These are phyloP conservation scores for Phlebiopsis flavidoalba DNA, from an alignment of 768 basidiomycete species.

Conservation along the genomic window DNA sequence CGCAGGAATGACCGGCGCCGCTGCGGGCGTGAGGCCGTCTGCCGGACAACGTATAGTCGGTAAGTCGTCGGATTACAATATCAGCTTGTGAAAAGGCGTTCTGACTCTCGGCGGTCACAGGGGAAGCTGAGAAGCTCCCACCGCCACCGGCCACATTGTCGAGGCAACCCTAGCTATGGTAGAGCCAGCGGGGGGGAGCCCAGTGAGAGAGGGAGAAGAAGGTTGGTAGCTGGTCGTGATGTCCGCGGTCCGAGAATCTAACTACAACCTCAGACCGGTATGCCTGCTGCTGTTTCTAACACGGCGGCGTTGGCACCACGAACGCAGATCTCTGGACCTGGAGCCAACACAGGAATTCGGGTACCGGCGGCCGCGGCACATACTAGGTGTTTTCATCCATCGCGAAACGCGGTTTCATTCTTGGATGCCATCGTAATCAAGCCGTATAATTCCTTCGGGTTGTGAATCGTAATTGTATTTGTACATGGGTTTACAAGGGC, in stretches of 20 bases:
- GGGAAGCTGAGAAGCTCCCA: slow-evolving; percentile 12
- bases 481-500: too few relatives aligned
- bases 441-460: too few relatives aligned
- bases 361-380: too few relatives aligned
- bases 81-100: too few relatives aligned
- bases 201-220: slow-evolving; percentile 13
- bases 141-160: slow-evolving; percentile 2
- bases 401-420: too few relatives aligned
- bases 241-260: too few relatives aligned
- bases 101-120: too few relatives aligned
- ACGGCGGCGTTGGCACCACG: background rate
- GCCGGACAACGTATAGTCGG: slow-evolving; percentile 1
- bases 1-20: background rate
- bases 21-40: background rate
- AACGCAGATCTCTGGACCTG: slow-evolving; percentile 4
- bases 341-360: background rate
- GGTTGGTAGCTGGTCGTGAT: background rate
- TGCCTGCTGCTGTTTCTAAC: slow-evolving; percentile 1
- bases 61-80: too few relatives aligned
- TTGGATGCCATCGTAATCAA: too few relatives aligned
- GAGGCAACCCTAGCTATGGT: slow-evolving; percentile 9
- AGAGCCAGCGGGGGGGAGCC: too few relatives aligned
- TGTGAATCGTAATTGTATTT: too few relatives aligned
- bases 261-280: slow-evolving; percentile 1
- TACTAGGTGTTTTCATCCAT: too few relatives aligned